Percentiles rank a stretch among this genome's conserved stretches.
Conservation (phyloP, 805 yeast species). For the Ogataea paraovalis region DNA sequence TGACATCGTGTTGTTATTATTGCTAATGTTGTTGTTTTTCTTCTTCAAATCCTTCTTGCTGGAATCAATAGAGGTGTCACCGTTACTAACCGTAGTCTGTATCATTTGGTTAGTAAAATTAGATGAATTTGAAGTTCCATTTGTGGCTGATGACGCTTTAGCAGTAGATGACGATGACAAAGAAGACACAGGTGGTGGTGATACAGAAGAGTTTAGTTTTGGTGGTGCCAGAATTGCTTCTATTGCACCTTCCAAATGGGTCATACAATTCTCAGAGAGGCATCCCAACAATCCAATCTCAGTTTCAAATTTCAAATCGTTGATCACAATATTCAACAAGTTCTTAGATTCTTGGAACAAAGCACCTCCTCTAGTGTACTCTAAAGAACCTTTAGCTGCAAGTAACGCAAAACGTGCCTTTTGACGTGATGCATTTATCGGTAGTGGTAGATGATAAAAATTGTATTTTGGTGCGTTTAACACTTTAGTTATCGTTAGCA, state of each 20-base stretch:
- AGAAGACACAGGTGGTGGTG: constrained; percentile 5
- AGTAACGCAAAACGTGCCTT: constrained; percentile 59
- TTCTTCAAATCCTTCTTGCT: constrained; percentile 20
- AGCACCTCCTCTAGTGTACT: constrained; percentile 80
- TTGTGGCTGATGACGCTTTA: not conserved
- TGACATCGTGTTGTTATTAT: no score
- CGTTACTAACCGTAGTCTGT: not conserved
- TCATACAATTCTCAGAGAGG: constrained; percentile 52
- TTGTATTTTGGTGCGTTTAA: constrained; percentile 35
- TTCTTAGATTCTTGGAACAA: constrained; percentile 65
- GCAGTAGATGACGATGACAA: constrained; percentile 3
- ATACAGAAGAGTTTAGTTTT: constrained; percentile 20
- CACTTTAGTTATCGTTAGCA: constrained; percentile 46
- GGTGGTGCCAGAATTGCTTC: constrained; percentile 58
- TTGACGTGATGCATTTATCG: constrained; percentile 58
- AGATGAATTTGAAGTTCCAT: not conserved
- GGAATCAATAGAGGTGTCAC: constrained; percentile 6
- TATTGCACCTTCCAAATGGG: constrained; percentile 54
- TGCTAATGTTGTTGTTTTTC: no score
- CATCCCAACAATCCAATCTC: constrained; percentile 56
- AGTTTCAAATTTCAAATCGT: constrained; percentile 49
- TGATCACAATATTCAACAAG: constrained; percentile 47
- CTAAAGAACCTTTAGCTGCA: constrained; percentile 73
- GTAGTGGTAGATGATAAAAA: constrained; percentile 52
- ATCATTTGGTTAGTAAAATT: not conserved